These are phyloP conservation scores for Tuber borchii DNA, from an alignment of 495 filamentous ascomycete species.

Conservation along the genomic window DNA sequence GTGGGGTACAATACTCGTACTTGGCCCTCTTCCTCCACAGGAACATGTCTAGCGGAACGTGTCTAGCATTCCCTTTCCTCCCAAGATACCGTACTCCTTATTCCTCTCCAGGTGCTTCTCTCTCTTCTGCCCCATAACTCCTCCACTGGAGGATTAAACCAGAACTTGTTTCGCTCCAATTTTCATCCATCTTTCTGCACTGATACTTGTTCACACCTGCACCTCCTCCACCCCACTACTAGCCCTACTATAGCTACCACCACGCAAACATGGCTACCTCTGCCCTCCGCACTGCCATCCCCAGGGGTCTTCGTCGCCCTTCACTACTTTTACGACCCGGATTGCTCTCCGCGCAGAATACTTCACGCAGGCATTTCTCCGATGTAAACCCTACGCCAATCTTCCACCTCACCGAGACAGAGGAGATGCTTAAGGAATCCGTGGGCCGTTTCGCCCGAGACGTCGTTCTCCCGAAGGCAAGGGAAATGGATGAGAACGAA, in stretches of 20 bases:
- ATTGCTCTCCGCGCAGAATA: constrained; percentile 10
- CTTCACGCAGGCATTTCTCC: constrained; percentile 31
- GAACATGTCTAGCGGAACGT: not conserved
- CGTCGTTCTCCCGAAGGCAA: constrained; percentile 80
- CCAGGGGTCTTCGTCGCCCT: constrained; percentile 19
- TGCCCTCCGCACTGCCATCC: constrained; percentile 17
- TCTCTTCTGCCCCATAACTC: not conserved
- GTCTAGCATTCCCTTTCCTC: not conserved
- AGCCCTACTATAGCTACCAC: not conserved
- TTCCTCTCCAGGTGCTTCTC: not conserved
- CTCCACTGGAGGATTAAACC: not conserved
- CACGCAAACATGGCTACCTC: constrained; percentile 15
- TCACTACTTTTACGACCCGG: constrained; percentile 10
- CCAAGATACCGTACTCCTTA: not conserved
- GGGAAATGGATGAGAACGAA: constrained; percentile 97
- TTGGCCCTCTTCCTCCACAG: constrained; percentile 18
- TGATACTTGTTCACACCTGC: not conserved
- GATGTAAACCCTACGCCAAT: constrained; percentile 72
- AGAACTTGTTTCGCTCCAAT: not conserved
- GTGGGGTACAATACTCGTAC: constrained; percentile 19
- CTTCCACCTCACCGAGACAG: constrained; percentile 83
- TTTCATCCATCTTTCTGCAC: not conserved
- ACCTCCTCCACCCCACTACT: not conserved
- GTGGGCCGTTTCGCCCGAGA: constrained; percentile 88
- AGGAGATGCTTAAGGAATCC: constrained; percentile 77